A percentile compares a stretch with the other conserved stretches of the same genome.
These are phyloP conservation scores for Penicillium sp. DNA, from an alignment of 2,329 filamentous ascomycete genomes.

Conservation along the genomic window DNA sequence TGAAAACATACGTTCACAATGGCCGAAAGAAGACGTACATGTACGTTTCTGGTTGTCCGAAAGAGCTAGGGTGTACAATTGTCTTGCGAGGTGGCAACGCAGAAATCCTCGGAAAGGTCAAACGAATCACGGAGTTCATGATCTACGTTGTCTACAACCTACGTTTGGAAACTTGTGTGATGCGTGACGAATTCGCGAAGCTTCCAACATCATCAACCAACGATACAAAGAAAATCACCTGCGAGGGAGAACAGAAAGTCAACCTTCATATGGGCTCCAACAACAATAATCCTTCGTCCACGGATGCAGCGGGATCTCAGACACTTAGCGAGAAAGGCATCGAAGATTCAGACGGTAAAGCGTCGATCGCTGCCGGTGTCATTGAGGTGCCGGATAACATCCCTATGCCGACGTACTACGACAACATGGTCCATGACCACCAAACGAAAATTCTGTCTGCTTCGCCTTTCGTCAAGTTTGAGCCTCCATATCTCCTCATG, in stretches of 20 bases:
- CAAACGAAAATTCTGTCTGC: slow-evolving; percentile 90
- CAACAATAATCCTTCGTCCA: slow-evolving; percentile 3
- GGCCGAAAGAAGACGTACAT: slow-evolving; percentile 91
- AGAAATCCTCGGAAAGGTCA: slow-evolving; percentile 70
- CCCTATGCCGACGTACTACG: slow-evolving; percentile 87
- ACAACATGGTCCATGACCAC: slow-evolving; percentile 90
- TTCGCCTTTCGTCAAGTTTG: slow-evolving; percentile 94
- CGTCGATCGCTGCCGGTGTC: slow-evolving; percentile 16
- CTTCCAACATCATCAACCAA: slow-evolving; percentile 64
- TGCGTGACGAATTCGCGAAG: slow-evolving; percentile 87
- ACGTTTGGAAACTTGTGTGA: slow-evolving; percentile 88
- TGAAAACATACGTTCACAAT: slow-evolving; percentile 89
- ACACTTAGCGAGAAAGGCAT: slow-evolving; percentile 17
- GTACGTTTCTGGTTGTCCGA: slow-evolving; percentile 85
- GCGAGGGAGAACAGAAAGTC: slow-evolving; percentile 12
- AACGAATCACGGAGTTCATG: slow-evolving; percentile 97
- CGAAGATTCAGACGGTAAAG: slow-evolving; percentile 18
- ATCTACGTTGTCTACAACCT: slow-evolving; percentile 98
- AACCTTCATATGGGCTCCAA: slow-evolving; percentile 1
- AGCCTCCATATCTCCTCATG: slow-evolving; percentile 88
- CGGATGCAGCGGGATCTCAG: slow-evolving; percentile 8
- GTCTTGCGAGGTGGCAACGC: slow-evolving; percentile 78
- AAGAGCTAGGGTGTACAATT: slow-evolving; percentile 91
- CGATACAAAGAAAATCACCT: slow-evolving; percentile 27
- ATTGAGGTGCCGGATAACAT: slow-evolving; percentile 69